A percentile compares a stretch with the other conserved stretches of the same genome.
These are phyloP conservation scores for Populus hybrid DNA, from an alignment of 441 rosid species.

Conservation along the genomic window DNA sequence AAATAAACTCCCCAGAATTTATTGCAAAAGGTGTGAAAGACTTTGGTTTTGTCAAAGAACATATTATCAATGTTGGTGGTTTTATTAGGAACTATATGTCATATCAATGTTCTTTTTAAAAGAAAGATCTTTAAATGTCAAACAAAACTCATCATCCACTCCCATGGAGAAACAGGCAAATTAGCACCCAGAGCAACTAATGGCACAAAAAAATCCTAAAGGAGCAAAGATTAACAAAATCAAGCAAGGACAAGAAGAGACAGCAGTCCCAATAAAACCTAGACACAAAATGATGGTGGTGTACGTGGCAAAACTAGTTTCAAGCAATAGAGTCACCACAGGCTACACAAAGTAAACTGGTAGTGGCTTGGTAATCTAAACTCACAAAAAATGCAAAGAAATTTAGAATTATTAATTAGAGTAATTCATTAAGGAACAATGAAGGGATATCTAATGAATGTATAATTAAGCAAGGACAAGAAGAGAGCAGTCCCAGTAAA, in stretches of 20 bases:
- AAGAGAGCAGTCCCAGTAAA: not conserved
- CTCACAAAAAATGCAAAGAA: not conserved
- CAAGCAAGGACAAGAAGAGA: not conserved
- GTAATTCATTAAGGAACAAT: not conserved
- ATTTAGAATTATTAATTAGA: constrained; percentile 2
- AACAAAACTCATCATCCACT: not conserved
- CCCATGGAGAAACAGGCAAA: no score
- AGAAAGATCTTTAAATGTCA: not conserved
- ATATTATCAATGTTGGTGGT: not conserved
- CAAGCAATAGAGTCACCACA: not conserved
- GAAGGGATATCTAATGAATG: not conserved
- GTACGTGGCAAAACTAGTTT: not conserved
- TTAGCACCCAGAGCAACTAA: not conserved
- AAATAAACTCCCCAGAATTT: no score
- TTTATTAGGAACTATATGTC: not conserved
- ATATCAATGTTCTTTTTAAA: not conserved
- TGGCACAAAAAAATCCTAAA: not conserved
- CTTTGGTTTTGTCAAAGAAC: no score
- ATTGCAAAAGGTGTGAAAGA: no score
- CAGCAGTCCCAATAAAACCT: not conserved
- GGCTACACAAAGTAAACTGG: not conserved
- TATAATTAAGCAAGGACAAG: not conserved
- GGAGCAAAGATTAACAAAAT: not conserved
- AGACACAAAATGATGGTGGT: not conserved
- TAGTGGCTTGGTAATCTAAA: not conserved